Evolutionary conservation across 192 early-diverging fungal genomes (phyloP).

Genomic region (Cladochytrium replicatum): DNA sequence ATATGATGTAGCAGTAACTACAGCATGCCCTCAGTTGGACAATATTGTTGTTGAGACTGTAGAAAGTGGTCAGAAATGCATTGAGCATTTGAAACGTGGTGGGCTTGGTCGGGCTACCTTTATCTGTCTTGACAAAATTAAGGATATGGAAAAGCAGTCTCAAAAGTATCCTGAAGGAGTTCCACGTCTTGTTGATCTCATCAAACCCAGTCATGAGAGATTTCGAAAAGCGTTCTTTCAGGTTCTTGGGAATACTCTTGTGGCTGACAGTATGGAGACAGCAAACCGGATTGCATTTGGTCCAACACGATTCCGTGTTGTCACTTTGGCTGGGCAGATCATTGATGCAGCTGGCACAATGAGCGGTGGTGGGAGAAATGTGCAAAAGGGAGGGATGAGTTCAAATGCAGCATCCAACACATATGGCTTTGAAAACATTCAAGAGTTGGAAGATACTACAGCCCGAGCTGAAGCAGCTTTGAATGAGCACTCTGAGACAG

Average conservation of each 20-base stretch:
- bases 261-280: constrained; percentile 68
- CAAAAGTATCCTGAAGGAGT: constrained; percentile 58
- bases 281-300: constrained; percentile 83
- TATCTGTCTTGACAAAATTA: constrained; percentile 68
- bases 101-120: constrained; percentile 82
- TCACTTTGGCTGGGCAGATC: constrained; percentile 83
- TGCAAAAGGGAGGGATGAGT: constrained; percentile 79
- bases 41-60: constrained; percentile 89
- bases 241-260: constrained; percentile 75
- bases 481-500: neutral
- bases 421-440: neutral
- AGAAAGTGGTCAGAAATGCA: constrained; percentile 72
- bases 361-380: constrained; percentile 76
- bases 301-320: constrained; percentile 72
- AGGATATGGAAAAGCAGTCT: no score
- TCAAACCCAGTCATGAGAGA: constrained; percentile 60
- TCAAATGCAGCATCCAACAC: constrained; percentile 37
- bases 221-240: constrained; percentile 81
- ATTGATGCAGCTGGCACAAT: constrained; percentile 89
- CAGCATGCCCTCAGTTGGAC: constrained; percentile 71
- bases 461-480: neutral
- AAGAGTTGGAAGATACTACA: constrained; percentile 5
- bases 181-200: constrained; percentile 83
- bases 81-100: constrained; percentile 77
- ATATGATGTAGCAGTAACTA: constrained; percentile 94